Evolutionary conservation across 306 rosid genomes (phyloP).

Genomic region (Cicer yamashitae): DNA sequence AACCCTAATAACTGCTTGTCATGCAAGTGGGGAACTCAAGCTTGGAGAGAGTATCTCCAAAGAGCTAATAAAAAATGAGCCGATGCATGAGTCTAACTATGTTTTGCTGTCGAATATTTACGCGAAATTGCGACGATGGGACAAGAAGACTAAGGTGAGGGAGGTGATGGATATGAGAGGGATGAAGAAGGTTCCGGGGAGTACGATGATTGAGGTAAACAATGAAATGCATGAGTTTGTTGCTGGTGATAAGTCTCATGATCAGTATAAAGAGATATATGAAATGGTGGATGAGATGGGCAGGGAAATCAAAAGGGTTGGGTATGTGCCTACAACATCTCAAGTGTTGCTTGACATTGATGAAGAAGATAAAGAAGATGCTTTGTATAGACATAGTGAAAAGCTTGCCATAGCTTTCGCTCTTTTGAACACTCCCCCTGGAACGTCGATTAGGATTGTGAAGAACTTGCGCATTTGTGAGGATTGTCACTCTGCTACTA

Average conservation of each 20-base stretch:
- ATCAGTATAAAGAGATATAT: constrained; percentile 67
- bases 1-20: constrained; percentile 73
- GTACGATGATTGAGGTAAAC: constrained; percentile 90
- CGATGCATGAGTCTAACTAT: constrained; percentile 75
- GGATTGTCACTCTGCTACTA: constrained; percentile 92
- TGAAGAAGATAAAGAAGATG: constrained; percentile 89
- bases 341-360: constrained; percentile 85
- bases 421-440: constrained; percentile 69
- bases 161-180: constrained; percentile 81
- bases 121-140: constrained; percentile 79
- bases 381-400: constrained; percentile 80
- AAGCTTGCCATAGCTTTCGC: constrained; percentile 93
- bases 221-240: constrained; percentile 74
- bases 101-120: constrained; percentile 86
- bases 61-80: constrained; percentile 64
- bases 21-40: constrained; percentile 71
- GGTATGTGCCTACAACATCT: constrained; percentile 78
- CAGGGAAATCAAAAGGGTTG: constrained; percentile 79
- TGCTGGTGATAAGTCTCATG: constrained; percentile 86
- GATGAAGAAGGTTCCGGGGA: constrained; percentile 82
- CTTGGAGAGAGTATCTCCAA: constrained; percentile 76
- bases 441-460: constrained; percentile 81
- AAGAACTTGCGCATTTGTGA: constrained; percentile 87
- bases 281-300: constrained; percentile 91
- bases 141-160: constrained; percentile 81